Evolutionary conservation across 2,329 filamentous ascomycete species (phyloP).

Genomic region (Penicillium crustosum): DNA sequence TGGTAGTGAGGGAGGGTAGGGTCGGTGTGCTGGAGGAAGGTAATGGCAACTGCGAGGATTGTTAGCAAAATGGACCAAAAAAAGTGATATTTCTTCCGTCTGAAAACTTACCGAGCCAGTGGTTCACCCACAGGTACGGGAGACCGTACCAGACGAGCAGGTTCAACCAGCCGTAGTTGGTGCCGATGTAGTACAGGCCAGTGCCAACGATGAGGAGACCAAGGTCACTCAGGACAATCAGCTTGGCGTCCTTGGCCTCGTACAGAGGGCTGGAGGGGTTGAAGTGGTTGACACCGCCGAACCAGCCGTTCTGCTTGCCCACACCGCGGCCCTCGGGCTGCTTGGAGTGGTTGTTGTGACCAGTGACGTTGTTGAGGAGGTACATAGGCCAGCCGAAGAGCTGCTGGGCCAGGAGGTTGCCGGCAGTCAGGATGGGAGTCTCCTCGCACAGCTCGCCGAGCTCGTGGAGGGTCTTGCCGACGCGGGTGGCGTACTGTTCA

Average conservation of each 20-base stretch:
- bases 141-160: conserved; percentile 91
- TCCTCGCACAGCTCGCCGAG: conserved; percentile 89
- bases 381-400: conserved; percentile 92
- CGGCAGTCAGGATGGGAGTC: conserved; percentile 78
- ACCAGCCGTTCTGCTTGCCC: conserved; percentile 83
- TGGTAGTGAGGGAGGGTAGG: conserved; percentile 91
- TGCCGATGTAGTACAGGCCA: conserved; percentile 67
- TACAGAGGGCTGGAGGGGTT: conserved; percentile 83
- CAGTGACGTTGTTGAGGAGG: conserved; percentile 86
- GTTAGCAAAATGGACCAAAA: conserved; percentile 6
- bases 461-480: conserved; percentile 76
- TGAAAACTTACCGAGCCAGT: conserved; percentile 83
- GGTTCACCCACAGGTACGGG: conserved; percentile 97
- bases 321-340: conserved; percentile 90
- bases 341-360: conserved; percentile 89
- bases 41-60: conserved; percentile 74
- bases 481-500: conserved; percentile 71
- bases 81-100: not conserved
- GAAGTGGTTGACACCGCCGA: conserved; percentile 91
- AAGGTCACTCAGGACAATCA: conserved; percentile 83
- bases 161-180: conserved; percentile 80
- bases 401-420: conserved; percentile 78
- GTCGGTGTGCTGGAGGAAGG: conserved; percentile 96
- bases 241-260: conserved; percentile 83
- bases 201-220: conserved; percentile 66